Base-by-base conservation (phyloP, 805 yeast species). In the Teunomyces kruisii region DNA sequence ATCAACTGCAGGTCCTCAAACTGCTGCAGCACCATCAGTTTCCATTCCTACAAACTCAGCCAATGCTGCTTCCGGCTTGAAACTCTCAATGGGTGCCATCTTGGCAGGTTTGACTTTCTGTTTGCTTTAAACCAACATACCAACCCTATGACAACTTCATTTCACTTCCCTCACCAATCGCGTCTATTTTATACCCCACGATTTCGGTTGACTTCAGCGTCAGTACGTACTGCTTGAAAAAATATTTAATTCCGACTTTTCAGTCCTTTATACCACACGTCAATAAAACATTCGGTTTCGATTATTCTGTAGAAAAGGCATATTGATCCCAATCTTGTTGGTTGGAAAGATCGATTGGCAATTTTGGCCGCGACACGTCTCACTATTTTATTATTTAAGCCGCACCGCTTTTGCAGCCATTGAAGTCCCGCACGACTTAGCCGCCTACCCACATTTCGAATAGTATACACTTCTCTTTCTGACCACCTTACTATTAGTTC, bases 31-130 rank as follows among this genome's bases (percentile, higher is more conserved):
- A 19, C 22, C 22, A 19, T 14, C 19, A 10, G n/a, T 19, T 19
- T 19, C 22, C 22, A 19, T 19, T 19, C 22, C 22, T 8, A 42
- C 33, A 9, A 33, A 33, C 28, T 19, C 38, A 14, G 42, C 30
- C 19, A 46, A 43, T 17, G 51, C 33, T 45, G 48, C 49, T 26
- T 35, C 42, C n/a, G 39, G 47, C 9, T 17, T 40, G 31, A 43
- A 38, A 30, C 31, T 40, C 7, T 42, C 51, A 9, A 9, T 41
- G 39, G 46, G 48, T 33, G 40, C 49, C 29, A 32, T 42, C 41
- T 36, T 36, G 27, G 38, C 45, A 9, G 52, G 48, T 24, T 14
- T 46, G 16, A 42, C 35, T 27, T 46, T 47, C 24, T 37, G 45
- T 26, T 33, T 43, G 38, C 27, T 38, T 40, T 46, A 39, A 39